These are phyloP conservation scores for Fusarium xyrophilum DNA, from an alignment of 2,329 filamentous ascomycete genomes.

Conservation along the genomic window DNA sequence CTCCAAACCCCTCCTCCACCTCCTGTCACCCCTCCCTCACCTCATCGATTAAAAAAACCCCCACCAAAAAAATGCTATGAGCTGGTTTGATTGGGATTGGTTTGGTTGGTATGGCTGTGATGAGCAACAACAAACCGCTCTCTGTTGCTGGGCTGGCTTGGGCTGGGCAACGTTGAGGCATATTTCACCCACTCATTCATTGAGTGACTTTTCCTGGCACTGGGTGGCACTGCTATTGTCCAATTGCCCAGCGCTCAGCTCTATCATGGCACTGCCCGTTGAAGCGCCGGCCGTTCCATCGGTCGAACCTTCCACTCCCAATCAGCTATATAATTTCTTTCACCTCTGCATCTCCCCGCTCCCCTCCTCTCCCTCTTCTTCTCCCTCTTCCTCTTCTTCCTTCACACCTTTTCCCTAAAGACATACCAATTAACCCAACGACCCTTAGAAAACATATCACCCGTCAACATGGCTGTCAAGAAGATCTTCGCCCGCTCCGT, in stretches of 20 bases:
- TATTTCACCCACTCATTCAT: slow-evolving; percentile 31
- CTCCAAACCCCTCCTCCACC: slow-evolving; percentile 27
- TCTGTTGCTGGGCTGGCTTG: slow-evolving; percentile 4
- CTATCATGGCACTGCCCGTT: slow-evolving; percentile 18
- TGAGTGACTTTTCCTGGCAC: slow-evolving; percentile 1
- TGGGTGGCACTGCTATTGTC: slow-evolving; percentile 3
- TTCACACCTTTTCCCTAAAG: slow-evolving; percentile 13
- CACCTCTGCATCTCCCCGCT: slow-evolving; percentile 19
- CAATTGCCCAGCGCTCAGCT: slow-evolving; percentile 6
- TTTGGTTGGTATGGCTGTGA: slow-evolving; percentile 33
- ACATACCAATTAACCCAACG: slow-evolving; percentile 34
- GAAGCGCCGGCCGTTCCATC: slow-evolving; percentile 24
- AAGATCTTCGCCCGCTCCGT: slow-evolving; percentile 93
- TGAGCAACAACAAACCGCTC: slow-evolving; percentile 37
- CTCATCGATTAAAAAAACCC: slow-evolving; percentile 23
- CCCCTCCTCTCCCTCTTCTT: slow-evolving; percentile 21
- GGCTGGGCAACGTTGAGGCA: slow-evolving; percentile 36
- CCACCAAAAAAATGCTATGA: slow-evolving; percentile 36
- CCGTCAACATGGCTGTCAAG: slow-evolving; percentile 80
- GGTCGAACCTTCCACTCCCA: slow-evolving; percentile 27
- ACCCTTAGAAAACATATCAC: slow-evolving; percentile 30
- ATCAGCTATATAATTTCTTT: slow-evolving; percentile 23
- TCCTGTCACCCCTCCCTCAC: slow-evolving; percentile 21
- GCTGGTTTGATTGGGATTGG: slow-evolving; percentile 31
- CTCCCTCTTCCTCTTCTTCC: slow-evolving; percentile 4